Evolutionary conservation across 140 eudicot species (phyloP), one percentile per base, ranked within the genome.

Genomic region (Bidens hawaiensis): DNA sequence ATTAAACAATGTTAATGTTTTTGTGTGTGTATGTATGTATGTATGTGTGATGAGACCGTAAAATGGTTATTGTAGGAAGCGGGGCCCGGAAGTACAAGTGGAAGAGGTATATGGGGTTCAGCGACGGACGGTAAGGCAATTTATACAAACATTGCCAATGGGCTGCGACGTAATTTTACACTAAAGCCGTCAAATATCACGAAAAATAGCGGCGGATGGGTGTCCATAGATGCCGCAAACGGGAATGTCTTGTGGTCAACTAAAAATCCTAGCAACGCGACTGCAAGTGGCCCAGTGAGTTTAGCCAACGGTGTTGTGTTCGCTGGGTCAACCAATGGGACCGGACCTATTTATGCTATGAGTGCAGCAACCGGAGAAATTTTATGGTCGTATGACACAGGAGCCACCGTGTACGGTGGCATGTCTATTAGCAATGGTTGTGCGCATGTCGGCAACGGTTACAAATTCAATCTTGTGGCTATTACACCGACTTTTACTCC

Each of bases 101-200:
- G 82, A 36, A 85, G 88, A 71, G 80, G 85, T 23, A 21, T 13
- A 7, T 78, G 85, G 88, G 88, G 88, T 45, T 64, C 88, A 0
- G 79, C 88, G 0, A 82, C 88, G 0, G 79, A 82, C 26, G 75
- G 71, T 46, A 67, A 71, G 21, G 65, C 51, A 2, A 34, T 82
- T 1, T 82, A 78, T 65, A 82, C 82, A 5, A 82, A 82, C 63
- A 75, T 82, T 16, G 88, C 69, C 57, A 82, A 82, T 53, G 64
- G 77, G 38, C 15, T 43, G 30, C 55, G 18, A 0, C 54, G 15
- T 19, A 71, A 41, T 5, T 82, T 82, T 64, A 75, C 76, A 11
- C 64, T 82, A 9, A 62, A 63, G 16, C 88, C 88, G 2, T 71
- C 85, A 6, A 82, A 67, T 67, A 19, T 16, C 9, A 75, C 77